Evolutionary conservation across 2,329 filamentous ascomycete genomes (phyloP), one percentile per base, ranked within the genome.

Genomic region (Fusarium hainanense): DNA sequence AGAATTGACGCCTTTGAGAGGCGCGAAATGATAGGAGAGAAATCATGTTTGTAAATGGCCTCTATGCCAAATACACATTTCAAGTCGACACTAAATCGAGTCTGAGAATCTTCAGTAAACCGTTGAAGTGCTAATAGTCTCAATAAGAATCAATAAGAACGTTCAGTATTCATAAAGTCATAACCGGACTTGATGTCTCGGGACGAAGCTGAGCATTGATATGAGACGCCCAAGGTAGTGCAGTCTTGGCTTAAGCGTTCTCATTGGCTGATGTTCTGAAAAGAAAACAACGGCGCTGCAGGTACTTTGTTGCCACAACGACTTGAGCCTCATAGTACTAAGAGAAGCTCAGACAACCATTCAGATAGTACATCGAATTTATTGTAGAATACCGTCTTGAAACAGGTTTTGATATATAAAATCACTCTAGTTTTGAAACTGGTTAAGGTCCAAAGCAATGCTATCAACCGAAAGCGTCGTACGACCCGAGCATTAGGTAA

Each of bases 1-100:
- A 60, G 63, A 79, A 59, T 63, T 83, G 80, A 59, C 82, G 81
- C 69, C 80, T 80, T 66, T 80, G 80, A 28, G 57, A 69, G 18
- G 58, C 56, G 40, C 81, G 80, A 34, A 67, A 66, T 3, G 69
- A 63, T 43, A 64, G 20, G 10, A 71, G 49, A 12, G 55, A 54
- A 44, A 68, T 49, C 77, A 81, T 79, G 51, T 59, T 69, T 67
- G 54, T 54, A 34, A 44, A 47, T 51, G 58, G 63, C 41, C 42
- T 52, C 48, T 55, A 50, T 49, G n/a, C 59, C 64, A 46, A 60
- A 59, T 47, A 62, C 54, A 52, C 61, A 46, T 37, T 30, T 20
- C 32, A 41, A 20, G 27, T 46, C 28, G 16, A 34, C 49, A 50
- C 18, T 13, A 44, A 30, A 48, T 37, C 12, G n/a, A n/a, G 21